Evolutionary conservation across 345 rosid genomes (phyloP), one percentile per base, ranked within the genome.

Genomic region (Rhodamnia rubescens): DNA sequence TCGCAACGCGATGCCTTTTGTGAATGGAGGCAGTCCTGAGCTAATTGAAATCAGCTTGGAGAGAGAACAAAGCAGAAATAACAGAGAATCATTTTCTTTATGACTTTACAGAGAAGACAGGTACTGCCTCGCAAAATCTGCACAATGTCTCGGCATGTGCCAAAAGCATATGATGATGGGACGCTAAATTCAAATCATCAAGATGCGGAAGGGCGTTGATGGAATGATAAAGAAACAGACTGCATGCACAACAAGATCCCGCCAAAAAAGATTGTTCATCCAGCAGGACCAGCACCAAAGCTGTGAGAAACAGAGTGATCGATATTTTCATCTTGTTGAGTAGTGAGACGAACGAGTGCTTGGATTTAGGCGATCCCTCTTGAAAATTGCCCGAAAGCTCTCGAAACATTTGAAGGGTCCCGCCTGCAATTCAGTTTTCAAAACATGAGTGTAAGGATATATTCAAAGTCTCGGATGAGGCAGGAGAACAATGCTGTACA

Each of bases 311-410:
- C 53, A 32, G 40, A 55, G 64, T 4, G 32, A 26, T 47, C 18
- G 3, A 84, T 49, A 84, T 55, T 58, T 69, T 90, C 90, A 90
- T 86, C 92, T 93, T 51, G 85, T 85, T 83, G 89, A 81, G 57
- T 94, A 90, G 88, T 88, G 86, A 57, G 96, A 93, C 58, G 95
- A 91, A 15, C 88, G 91, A 86, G 92, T 90, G 89, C 95, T 88
- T 36, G 92, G 92, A 88, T 90, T 91, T 74, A 91, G 88, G 57
- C 90, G 87, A 86, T 91, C 92, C 87, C 87, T 88, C 92, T 84
- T 93, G 58, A 88, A 85, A 84, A 92, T 74, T 82, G 87, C 85
- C 85, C 88, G 89, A 53, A 93, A 85, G 85, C 83, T 89, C 81
- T 89, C 90, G 51, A 93, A 85, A 88, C 96, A 93, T 84, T 85